phyloP scores from a whole-genome alignment of 192 early-diverging fungal genomes.

The Entomortierella beljakovae region DNA sequence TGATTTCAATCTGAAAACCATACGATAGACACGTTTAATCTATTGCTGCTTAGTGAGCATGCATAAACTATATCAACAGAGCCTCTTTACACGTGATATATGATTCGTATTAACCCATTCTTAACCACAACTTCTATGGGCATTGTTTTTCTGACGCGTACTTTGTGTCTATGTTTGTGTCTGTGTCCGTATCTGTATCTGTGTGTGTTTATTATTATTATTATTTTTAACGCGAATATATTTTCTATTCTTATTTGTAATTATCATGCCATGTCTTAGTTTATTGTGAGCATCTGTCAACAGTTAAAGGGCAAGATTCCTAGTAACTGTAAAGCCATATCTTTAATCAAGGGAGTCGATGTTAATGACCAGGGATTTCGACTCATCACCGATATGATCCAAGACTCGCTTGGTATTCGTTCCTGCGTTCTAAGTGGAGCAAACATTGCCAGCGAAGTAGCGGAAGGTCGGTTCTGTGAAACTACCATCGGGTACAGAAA shows the following conservation, averaged over 20 bases:
- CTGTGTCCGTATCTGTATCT: neutral
- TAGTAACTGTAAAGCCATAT: slow-evolving; percentile 85
- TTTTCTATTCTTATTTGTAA: neutral
- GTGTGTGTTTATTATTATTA: too few relatives aligned
- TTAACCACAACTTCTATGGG: neutral
- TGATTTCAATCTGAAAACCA: too few relatives aligned
- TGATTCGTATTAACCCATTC: neutral
- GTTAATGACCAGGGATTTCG: slow-evolving; percentile 78
- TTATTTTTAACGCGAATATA: neutral
- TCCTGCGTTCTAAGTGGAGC: slow-evolving; percentile 92
- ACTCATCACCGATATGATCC: slow-evolving; percentile 77
- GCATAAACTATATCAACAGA: slow-evolving; percentile 17
- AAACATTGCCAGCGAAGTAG: slow-evolving; percentile 97
- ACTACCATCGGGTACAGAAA: slow-evolving; percentile 89
- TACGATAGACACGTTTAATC: neutral
- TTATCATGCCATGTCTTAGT: slow-evolving; percentile 55
- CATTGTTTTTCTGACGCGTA: neutral
- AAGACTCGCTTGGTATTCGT: slow-evolving; percentile 72
- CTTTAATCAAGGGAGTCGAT: slow-evolving; percentile 96
- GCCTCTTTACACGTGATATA: neutral
- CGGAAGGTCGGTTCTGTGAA: slow-evolving; percentile 94
- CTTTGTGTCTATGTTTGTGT: neutral
- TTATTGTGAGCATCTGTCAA: slow-evolving; percentile 86
- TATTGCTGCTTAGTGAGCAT: neutral
- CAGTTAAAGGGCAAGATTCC: slow-evolving; percentile 81